A percentile compares a stretch with the other conserved stretches of the same genome.
Evolutionary conservation across 2,329 filamentous ascomycete species (phyloP).

Genomic region (Stemphylium beticola): DNA sequence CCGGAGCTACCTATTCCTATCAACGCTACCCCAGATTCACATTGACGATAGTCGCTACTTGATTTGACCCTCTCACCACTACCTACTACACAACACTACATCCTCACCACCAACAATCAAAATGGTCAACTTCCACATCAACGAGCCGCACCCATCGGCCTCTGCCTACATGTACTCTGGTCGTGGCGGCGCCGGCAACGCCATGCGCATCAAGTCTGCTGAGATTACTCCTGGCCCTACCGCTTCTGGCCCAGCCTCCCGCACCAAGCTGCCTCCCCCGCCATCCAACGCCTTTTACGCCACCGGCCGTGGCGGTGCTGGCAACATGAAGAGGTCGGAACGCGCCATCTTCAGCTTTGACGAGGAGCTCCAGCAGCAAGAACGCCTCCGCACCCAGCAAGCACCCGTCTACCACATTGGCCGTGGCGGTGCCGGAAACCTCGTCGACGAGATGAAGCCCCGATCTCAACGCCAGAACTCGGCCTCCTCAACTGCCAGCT

Average conservation of each 20-base stretch:
- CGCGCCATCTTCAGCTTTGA: constrained; percentile 72
- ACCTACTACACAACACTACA: constrained; percentile 10
- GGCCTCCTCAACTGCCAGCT: constrained; percentile 29
- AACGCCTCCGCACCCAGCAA: constrained; percentile 59
- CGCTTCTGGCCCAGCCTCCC: constrained; percentile 56
- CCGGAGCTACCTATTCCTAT: constrained; percentile 2
- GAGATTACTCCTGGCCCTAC: constrained; percentile 58
- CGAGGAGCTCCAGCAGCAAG: constrained; percentile 66
- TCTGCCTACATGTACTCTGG: constrained; percentile 59
- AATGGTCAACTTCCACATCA: constrained; percentile 59
- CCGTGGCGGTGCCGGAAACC: constrained; percentile 66
- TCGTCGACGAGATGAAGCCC: constrained; percentile 49
- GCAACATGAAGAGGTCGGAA: constrained; percentile 64
- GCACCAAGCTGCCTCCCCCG: constrained; percentile 56
- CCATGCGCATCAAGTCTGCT: constrained; percentile 60
- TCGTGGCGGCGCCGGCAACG: constrained; percentile 66
- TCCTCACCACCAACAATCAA: constrained; percentile 25
- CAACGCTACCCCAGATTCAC: constrained; percentile 19
- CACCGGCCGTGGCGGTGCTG: constrained; percentile 70
- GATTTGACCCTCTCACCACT: constrained; percentile 13
- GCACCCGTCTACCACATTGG: constrained; percentile 70
- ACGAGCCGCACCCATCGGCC: constrained; percentile 67
- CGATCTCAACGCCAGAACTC: constrained; percentile 38
- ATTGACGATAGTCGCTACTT: constrained; percentile 15
- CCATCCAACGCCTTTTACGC: constrained; percentile 62